Conservation (phyloP, 75 land plant species). For the Cryptomeria japonica region DNA sequence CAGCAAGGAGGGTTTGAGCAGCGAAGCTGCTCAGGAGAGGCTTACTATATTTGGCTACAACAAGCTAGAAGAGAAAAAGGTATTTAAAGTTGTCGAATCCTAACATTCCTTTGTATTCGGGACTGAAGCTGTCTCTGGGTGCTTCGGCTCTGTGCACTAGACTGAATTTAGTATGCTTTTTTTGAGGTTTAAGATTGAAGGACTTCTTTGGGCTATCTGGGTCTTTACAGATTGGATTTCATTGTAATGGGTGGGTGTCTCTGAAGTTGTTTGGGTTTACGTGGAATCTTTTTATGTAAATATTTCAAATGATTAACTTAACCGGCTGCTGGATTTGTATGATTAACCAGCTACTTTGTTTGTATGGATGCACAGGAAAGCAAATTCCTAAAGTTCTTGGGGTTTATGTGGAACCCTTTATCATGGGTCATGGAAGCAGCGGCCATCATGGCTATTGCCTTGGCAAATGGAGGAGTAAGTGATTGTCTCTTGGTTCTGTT, state of each 20-base stretch:
- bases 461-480: slow-evolving; percentile 86
- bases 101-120: background rate
- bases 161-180: background rate
- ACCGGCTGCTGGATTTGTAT: background rate
- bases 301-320: background rate
- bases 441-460: slow-evolving; percentile 89
- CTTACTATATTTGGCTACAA: slow-evolving; percentile 81
- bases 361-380: slow-evolving; percentile 53
- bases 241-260: background rate
- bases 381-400: slow-evolving; percentile 80
- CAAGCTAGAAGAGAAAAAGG: slow-evolving; percentile 96
- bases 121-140: background rate
- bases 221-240: background rate
- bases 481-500: background rate
- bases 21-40: slow-evolving; percentile 67
- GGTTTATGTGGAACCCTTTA: slow-evolving; percentile 97
- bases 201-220: background rate
- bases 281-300: background rate
- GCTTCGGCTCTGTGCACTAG: background rate
- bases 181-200: background rate
- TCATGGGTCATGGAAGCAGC: slow-evolving; percentile 99
- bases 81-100: slow-evolving; percentile 5
- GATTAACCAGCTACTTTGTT: background rate
- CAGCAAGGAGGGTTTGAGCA: slow-evolving; percentile 69
- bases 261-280: background rate